Conservation (phyloP, 306 rosid genomes). For the Malus sieversii region DNA sequence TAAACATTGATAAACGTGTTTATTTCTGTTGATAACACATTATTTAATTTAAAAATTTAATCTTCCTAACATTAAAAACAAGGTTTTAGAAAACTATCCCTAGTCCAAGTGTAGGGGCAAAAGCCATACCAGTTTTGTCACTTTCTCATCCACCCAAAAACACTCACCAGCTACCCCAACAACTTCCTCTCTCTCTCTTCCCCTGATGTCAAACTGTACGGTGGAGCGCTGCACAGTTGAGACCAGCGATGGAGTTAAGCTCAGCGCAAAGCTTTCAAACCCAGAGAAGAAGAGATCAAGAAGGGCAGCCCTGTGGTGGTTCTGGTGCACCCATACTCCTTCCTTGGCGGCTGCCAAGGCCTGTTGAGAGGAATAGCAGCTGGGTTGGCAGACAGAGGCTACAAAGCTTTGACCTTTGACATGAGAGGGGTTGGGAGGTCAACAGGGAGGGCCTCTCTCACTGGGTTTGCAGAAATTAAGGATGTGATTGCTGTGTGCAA, state of each 20-base stretch:
- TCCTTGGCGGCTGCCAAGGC: slow-evolving; percentile 81
- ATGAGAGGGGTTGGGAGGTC: slow-evolving; percentile 84
- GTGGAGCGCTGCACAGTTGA: slow-evolving; percentile 60
- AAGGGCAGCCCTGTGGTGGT: slow-evolving; percentile 39
- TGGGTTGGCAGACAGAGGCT: slow-evolving; percentile 60
- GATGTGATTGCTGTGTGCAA: slow-evolving; percentile 70
- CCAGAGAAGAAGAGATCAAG: slow-evolving; percentile 24
- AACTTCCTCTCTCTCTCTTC: not conserved
- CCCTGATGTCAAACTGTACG: slow-evolving; percentile 38
- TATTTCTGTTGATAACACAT: too few species aligned
- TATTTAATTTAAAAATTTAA: too few species aligned
- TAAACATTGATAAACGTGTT: too few species aligned
- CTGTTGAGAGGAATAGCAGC: slow-evolving; percentile 75
- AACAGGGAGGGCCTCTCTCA: slow-evolving; percentile 65
- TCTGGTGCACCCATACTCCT: slow-evolving; percentile 84
- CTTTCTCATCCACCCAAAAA: too few species aligned
- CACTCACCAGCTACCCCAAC: not conserved
- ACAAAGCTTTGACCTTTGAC: slow-evolving; percentile 61
- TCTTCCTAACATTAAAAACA: too few species aligned
- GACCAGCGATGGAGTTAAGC: slow-evolving; percentile 59
- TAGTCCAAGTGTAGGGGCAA: too few species aligned
- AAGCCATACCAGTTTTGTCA: too few species aligned
- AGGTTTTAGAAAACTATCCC: too few species aligned
- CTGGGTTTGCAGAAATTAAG: slow-evolving; percentile 75
- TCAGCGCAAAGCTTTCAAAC: slow-evolving; percentile 61